These are phyloP conservation scores for Crithidia sp. DNA, from an alignment of 208 protist genomes.

Conservation along the genomic window DNA sequence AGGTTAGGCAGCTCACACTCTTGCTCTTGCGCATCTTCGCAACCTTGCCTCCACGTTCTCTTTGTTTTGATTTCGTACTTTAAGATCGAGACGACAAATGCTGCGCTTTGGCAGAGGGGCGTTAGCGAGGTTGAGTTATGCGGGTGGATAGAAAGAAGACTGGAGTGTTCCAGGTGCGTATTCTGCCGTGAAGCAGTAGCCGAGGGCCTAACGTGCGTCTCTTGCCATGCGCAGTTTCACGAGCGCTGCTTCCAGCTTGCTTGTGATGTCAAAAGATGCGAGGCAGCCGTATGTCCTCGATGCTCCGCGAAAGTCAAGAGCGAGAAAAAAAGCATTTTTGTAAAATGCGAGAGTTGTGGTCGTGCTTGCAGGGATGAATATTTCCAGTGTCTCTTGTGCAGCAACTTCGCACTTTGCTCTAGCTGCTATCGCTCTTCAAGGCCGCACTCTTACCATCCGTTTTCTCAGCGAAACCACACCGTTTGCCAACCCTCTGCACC, in stretches of 20 bases:
- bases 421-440: conserved; percentile 42
- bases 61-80: conserved; percentile 61
- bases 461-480: conserved; percentile 15
- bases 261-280: not conserved
- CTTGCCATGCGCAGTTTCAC: conserved; percentile 35
- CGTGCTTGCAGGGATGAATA: conserved; percentile 22
- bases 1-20: conserved; percentile 61
- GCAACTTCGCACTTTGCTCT: conserved; percentile 44
- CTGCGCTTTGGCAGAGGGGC: conserved; percentile 68
- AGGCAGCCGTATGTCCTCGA: not conserved
- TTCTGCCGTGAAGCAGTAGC: conserved; percentile 35
- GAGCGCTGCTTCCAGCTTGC: conserved; percentile 27
- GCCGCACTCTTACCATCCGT: conserved; percentile 52
- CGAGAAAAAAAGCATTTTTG: not conserved
- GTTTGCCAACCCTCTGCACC: not conserved
- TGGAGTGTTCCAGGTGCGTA: conserved; percentile 24
- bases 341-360: conserved; percentile 23
- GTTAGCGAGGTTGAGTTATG: conserved; percentile 68
- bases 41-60: conserved; percentile 77
- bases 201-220: conserved; percentile 2
- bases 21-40: conserved; percentile 54
- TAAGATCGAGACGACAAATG: conserved; percentile 42
- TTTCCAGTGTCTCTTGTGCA: conserved; percentile 64
- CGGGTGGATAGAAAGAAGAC: conserved; percentile 32
- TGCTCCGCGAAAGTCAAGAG: not conserved